Evolutionary conservation across 371 early-diverging fungal genomes (phyloP), one percentile per base, ranked within the genome.

Genomic region (Blastocladiella emersonii): DNA sequence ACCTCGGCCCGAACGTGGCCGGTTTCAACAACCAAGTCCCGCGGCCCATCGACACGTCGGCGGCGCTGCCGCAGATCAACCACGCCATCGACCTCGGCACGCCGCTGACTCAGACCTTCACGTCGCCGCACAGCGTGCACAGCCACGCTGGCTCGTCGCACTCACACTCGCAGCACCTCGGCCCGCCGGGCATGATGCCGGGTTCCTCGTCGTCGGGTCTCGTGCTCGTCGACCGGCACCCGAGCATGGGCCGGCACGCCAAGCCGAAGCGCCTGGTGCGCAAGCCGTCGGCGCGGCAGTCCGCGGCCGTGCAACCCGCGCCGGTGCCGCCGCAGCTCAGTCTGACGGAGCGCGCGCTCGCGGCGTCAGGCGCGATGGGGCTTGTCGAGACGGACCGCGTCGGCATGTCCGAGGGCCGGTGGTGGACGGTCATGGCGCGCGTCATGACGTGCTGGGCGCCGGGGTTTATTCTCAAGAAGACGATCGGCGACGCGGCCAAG

Each of bases 361-460:
- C 45, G 12, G 45, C 45, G 45, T 3, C n/a, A n/a, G 45, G 10
- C 23, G 19, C 45, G 10, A 21, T 44, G 10, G 21, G 5, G 3
- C 45, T 4, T 3, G 45, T 44, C 45, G 45, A 19, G 10, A 4
- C 10, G 10, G 23, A 12, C 45, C 45, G 17, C 0, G 30, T 27
- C 30, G 30, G 30, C 7, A 8, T 4, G 13, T 6, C 19, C 3
- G 30, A 8, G 10, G 51, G 13, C 13, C 25, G 30, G 3, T 51
- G 51, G 51, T 91, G 91, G 91, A 83, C 84, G 13, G 62, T 87
- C 7, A 81, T 86, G 64, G 85, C 88, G 30, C 74, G 82, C 25
- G 78, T 89, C 62, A 72, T 85, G 43, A 85, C 89, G 39, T 90
- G 85, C 68, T 88, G 88, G 88, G 85, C 87, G 10, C 76, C 87